These are phyloP conservation scores for Hsuehochloa calcarea DNA, from an alignment of 176 grass and related monocot species.

Conservation along the genomic window DNA sequence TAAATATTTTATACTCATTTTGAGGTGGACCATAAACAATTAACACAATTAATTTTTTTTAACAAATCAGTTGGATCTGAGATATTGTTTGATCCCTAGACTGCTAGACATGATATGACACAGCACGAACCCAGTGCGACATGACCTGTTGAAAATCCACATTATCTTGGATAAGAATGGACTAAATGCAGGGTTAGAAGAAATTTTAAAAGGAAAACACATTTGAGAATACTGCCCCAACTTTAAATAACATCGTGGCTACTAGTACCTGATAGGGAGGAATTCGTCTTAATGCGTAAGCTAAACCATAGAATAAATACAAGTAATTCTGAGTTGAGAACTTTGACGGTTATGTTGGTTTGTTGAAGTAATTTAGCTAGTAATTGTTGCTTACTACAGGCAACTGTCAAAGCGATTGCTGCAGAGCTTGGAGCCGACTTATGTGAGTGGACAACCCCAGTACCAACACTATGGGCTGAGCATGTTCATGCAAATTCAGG, in stretches of 20 bases:
- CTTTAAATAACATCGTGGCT: background rate
- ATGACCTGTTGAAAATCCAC: constrained; percentile 10
- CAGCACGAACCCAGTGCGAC: background rate
- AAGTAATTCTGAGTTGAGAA: too few relatives aligned
- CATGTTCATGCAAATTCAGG: constrained; percentile 85
- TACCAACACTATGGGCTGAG: constrained; percentile 89
- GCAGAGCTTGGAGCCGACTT: constrained; percentile 60
- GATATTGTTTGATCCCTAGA: background rate
- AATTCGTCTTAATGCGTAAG: too few relatives aligned
- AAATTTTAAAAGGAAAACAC: background rate
- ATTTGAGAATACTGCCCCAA: background rate
- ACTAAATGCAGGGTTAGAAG: background rate
- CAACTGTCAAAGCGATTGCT: constrained; percentile 71
- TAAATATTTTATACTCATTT: background rate
- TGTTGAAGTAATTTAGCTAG: constrained; percentile 20
- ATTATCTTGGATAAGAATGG: background rate
- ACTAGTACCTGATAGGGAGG: too few relatives aligned
- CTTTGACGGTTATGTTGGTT: background rate
- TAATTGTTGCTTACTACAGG: constrained; percentile 47
- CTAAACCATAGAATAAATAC: too few relatives aligned
- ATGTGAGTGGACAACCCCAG: constrained; percentile 89
- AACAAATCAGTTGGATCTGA: background rate
- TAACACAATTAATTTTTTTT: background rate
- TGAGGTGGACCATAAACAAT: background rate
- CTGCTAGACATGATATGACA: constrained; percentile 13